These are phyloP conservation scores for Agastache rugosa DNA, from an alignment of 257 asterid genomes.

Conservation along the genomic window DNA sequence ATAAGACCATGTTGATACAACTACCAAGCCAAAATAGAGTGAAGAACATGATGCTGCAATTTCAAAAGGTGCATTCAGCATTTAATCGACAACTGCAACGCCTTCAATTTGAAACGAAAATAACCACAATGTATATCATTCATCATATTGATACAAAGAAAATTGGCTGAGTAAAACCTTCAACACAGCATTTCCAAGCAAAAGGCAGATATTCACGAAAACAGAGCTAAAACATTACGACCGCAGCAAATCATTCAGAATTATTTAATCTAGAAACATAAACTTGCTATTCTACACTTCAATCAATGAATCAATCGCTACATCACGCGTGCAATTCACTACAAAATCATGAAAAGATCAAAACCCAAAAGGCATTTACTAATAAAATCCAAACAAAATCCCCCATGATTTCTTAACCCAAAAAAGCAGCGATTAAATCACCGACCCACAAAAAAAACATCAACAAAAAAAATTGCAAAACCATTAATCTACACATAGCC, in stretches of 20 bases:
- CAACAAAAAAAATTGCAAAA: constrained; percentile 14
- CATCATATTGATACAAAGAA: not conserved
- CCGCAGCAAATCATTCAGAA: not conserved
- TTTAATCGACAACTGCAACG: not conserved
- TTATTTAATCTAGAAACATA: not conserved
- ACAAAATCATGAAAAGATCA: not conserved
- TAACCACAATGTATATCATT: constrained; percentile 25
- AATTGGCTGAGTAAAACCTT: not conserved
- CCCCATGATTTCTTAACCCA: not conserved
- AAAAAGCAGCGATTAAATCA: constrained; percentile 19
- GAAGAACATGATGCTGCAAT: not conserved
- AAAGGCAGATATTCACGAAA: constrained; percentile 2
- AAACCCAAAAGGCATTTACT: constrained; percentile 20
- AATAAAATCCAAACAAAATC: constrained; percentile 24
- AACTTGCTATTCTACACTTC: constrained; percentile 12
- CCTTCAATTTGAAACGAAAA: constrained; percentile 15
- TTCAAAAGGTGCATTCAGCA: not conserved
- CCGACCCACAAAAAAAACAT: constrained; percentile 28
- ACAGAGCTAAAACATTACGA: not conserved
- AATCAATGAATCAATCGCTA: constrained; percentile 34
- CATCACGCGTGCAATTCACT: constrained; percentile 1
- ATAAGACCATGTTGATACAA: not conserved
- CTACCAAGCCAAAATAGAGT: not conserved
- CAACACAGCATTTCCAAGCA: constrained; percentile 22
- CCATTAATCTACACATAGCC: not conserved